phyloP scores from a whole-genome alignment of 2,329 filamentous ascomycete species.

The Epichloe coenophiala region DNA sequence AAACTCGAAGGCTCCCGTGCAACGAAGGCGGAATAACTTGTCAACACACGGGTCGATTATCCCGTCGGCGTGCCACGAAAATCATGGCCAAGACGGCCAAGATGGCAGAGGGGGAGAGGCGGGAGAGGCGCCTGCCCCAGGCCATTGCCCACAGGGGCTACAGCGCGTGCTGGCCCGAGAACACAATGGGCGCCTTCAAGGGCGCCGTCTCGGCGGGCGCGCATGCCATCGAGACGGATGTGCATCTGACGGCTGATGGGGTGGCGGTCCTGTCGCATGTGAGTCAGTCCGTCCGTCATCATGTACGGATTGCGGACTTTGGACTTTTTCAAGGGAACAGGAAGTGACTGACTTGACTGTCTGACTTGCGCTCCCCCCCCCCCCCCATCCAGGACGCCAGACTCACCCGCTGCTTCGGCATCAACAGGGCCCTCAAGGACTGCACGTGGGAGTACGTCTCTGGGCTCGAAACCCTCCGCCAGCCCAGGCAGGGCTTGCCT shows the following conservation, averaged over 20 bases:
- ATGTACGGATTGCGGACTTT: too few species aligned
- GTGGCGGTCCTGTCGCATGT: conserved; percentile 79
- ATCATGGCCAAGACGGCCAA: background rate
- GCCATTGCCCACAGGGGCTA: conserved; percentile 69
- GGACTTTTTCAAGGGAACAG: too few species aligned
- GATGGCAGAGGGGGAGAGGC: background rate
- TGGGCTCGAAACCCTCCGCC: conserved; percentile 50
- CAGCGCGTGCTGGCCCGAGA: conserved; percentile 70
- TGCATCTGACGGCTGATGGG: conserved; percentile 70
- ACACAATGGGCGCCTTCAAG: conserved; percentile 67
- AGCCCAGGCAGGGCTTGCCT: conserved; percentile 60
- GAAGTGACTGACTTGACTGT: background rate
- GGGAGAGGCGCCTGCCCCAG: conserved; percentile 40
- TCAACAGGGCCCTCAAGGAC: conserved; percentile 57
- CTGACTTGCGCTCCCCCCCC: background rate
- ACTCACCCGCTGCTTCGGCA: conserved; percentile 70
- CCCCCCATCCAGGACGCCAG: conserved; percentile 46
- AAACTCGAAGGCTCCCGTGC: too few species aligned
- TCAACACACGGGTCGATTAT: too few species aligned
- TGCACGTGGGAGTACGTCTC: conserved; percentile 64
- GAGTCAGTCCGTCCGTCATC: conserved; percentile 12
- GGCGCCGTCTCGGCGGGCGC: conserved; percentile 61
- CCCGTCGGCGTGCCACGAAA: background rate
- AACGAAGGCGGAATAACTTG: too few species aligned
- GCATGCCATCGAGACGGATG: conserved; percentile 76